Conservation (phyloP, 169 alveolate species). For the Plasmodium malariae region DNA sequence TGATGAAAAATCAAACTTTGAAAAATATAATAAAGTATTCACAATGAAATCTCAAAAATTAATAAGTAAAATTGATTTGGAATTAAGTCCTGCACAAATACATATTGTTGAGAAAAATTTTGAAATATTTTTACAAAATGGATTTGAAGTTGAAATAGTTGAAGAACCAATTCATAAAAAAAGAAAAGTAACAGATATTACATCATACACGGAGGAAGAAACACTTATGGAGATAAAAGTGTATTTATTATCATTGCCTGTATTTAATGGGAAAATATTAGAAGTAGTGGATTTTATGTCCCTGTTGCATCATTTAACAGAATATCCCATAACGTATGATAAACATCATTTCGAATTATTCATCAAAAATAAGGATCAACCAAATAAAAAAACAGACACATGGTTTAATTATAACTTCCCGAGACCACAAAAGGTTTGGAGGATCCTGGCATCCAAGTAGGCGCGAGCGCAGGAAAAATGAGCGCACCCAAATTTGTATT, state of each 20-base stretch:
- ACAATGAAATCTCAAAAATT: constrained; percentile 91
- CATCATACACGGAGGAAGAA: constrained; percentile 2
- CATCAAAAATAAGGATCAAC: constrained; percentile 1
- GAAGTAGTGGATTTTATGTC: constrained; percentile 76
- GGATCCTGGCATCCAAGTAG: constrained; percentile 76
- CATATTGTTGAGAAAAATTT: constrained; percentile 80
- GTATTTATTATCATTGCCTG: constrained; percentile 78
- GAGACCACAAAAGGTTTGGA: constrained; percentile 78
- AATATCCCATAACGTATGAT: constrained; percentile 34
- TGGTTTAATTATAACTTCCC: constrained; percentile 71
- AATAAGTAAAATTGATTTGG: constrained; percentile 92
- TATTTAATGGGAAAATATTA: constrained; percentile 72
- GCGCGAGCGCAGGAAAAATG: no score
- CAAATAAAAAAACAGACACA: constrained; percentile 26
- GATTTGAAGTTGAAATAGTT: constrained; percentile 84
- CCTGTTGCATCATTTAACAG: constrained; percentile 38
- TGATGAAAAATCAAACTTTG: constrained; percentile 95
- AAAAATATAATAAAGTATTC: constrained; percentile 89
- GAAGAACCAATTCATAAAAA: constrained; percentile 45
- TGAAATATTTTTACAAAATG: constrained; percentile 89
- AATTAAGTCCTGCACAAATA: constrained; percentile 91
- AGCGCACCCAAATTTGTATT: not conserved
- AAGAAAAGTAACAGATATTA: constrained; percentile 17
- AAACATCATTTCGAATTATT: constrained; percentile 1
- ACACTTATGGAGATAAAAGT: constrained; percentile 46